phyloP scores from a whole-genome alignment of 129 eudicot genomes.

The Flaveria ramosissima region DNA sequence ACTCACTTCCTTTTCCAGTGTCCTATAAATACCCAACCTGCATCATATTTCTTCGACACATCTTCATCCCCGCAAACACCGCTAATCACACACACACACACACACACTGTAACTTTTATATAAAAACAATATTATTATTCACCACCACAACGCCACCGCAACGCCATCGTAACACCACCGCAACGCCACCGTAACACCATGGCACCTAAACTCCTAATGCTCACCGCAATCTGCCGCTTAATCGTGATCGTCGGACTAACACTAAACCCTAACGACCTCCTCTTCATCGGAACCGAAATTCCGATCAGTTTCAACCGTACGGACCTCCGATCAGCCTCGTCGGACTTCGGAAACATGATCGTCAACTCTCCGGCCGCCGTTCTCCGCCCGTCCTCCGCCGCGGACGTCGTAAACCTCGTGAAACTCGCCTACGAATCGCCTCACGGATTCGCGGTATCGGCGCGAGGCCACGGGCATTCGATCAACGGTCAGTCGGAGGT shows the following conservation, averaged over 20 bases:
- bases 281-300: slow-evolving; percentile 37
- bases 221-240: slow-evolving; percentile 54
- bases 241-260: slow-evolving; percentile 70
- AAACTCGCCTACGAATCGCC: slow-evolving; percentile 50
- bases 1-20: slow-evolving; percentile 17
- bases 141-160: too few species aligned
- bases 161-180: neutral
- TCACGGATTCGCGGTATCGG: slow-evolving; percentile 63
- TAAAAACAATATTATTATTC: too few species aligned
- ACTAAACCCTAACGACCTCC: slow-evolving; percentile 50
- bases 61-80: neutral
- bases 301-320: slow-evolving; percentile 43
- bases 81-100: slow-evolving; percentile 10
- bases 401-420: slow-evolving; percentile 55
- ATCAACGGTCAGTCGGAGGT: slow-evolving; percentile 80
- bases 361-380: slow-evolving; percentile 56
- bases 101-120: neutral
- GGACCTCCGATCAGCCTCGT: slow-evolving; percentile 51
- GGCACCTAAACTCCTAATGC: slow-evolving; percentile 49
- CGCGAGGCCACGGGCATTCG: slow-evolving; percentile 94
- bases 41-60: slow-evolving; percentile 49
- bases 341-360: slow-evolving; percentile 60
- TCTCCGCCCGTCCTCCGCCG: slow-evolving; percentile 59
- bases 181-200: slow-evolving; percentile 27
- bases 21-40: slow-evolving; percentile 67